A percentile compares a stretch with the other conserved stretches of the same genome.
Evolutionary conservation across 495 filamentous ascomycete species (phyloP).

Genomic region (Penicillium goetzii): DNA sequence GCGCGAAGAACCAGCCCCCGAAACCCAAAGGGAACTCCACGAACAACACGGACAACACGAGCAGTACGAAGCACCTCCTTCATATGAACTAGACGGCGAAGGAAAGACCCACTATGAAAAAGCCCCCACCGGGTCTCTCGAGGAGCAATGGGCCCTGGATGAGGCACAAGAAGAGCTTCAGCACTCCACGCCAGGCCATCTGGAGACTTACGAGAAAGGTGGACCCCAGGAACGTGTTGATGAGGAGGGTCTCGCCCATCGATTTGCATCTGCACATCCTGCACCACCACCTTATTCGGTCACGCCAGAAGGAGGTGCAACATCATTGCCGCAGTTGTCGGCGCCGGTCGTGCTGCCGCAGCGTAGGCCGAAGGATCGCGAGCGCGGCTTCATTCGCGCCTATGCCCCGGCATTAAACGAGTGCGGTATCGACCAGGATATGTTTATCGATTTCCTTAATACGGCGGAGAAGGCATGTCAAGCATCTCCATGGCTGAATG

Average conservation of each 20-base stretch:
- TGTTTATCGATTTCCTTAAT: constrained; percentile 58
- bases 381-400: constrained; percentile 40
- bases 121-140: constrained; percentile 27
- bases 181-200: neutral
- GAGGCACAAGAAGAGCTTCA: constrained; percentile 45
- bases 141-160: constrained; percentile 56
- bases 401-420: constrained; percentile 57
- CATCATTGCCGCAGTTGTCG: constrained; percentile 39
- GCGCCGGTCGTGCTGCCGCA: constrained; percentile 42
- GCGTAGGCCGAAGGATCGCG: constrained; percentile 35
- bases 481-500: constrained; percentile 41
- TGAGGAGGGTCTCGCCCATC: constrained; percentile 18
- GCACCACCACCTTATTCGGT: constrained; percentile 18
- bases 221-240: neutral
- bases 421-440: constrained; percentile 53
- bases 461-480: constrained; percentile 49
- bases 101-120: neutral
- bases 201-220: neutral
- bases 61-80: neutral
- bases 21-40: constrained; percentile 13
- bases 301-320: neutral
- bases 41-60: constrained; percentile 12
- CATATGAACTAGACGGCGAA: neutral
- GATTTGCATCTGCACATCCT: constrained; percentile 29
- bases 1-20: constrained; percentile 18